phyloP scores from a whole-genome alignment of 306 rosid species.

The Mucuna pruriens region DNA sequence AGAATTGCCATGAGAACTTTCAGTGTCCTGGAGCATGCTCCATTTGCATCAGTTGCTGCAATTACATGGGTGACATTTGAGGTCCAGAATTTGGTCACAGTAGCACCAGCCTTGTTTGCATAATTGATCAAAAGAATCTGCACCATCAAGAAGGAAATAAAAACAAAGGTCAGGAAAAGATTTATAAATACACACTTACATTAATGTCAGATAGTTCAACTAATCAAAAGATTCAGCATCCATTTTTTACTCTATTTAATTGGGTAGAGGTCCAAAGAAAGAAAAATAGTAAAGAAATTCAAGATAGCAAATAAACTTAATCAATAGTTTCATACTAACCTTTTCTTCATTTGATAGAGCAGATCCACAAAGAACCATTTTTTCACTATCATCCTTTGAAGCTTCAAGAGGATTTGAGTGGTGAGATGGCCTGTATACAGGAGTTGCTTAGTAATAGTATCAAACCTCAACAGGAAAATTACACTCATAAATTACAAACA shows the following conservation, averaged over 20 bases:
- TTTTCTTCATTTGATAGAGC: constrained; percentile 78
- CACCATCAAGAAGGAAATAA: constrained; percentile 20
- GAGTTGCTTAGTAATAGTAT: constrained; percentile 25
- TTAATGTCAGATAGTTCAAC: neutral
- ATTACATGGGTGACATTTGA: constrained; percentile 81
- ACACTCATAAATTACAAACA: neutral
- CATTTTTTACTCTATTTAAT: neutral
- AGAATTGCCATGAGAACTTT: constrained; percentile 85
- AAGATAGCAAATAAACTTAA: neutral
- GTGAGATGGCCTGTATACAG: constrained; percentile 52
- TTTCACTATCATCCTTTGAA: constrained; percentile 40
- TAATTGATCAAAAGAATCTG: constrained; percentile 68
- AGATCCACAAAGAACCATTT: constrained; percentile 80
- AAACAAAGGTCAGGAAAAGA: neutral
- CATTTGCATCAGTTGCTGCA: constrained; percentile 78
- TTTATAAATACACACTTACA: neutral
- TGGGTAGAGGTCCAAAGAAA: neutral
- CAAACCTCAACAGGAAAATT: neutral
- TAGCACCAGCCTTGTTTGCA: constrained; percentile 63
- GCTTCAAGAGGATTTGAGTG: constrained; percentile 37
- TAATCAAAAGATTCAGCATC: constrained; percentile 12
- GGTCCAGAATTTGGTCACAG: constrained; percentile 76
- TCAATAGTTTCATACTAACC: constrained; percentile 52
- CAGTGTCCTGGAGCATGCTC: constrained; percentile 85
- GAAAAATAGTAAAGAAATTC: neutral